Conservation (phyloP, 129 eudicot genomes). For the Logfia minima region DNA sequence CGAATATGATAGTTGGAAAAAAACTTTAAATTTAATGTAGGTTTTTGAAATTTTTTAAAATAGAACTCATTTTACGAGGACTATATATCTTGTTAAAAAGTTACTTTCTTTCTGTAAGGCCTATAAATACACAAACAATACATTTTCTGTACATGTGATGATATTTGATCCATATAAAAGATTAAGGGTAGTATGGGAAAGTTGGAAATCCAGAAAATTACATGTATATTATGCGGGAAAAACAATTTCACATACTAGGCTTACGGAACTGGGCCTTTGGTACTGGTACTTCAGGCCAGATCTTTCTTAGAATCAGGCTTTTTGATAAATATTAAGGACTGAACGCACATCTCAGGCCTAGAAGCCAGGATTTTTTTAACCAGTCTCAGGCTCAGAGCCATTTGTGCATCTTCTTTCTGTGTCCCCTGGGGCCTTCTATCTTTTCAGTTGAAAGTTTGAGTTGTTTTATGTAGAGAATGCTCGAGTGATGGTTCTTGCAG, state of each 20-base stretch:
- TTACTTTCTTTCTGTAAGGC: background rate
- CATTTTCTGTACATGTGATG: background rate
- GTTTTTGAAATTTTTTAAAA: background rate
- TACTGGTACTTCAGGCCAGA: background rate
- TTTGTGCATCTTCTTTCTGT: background rate
- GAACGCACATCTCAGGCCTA: background rate
- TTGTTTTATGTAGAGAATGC: conserved; percentile 55
- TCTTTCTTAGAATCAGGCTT: background rate
- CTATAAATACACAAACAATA: background rate
- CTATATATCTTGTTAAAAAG: background rate
- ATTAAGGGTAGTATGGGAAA: background rate
- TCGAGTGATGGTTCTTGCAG: conserved; percentile 92
- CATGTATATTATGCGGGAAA: background rate
- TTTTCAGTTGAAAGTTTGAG: background rate
- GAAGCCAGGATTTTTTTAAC: background rate
- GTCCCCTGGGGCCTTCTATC: background rate
- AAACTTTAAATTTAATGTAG: background rate
- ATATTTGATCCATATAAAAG: background rate
- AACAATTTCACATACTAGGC: background rate
- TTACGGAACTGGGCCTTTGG: background rate
- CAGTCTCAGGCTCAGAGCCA: background rate
- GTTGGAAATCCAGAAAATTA: background rate
- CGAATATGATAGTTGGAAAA: background rate
- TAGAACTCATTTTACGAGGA: background rate
- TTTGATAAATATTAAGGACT: background rate